Percentiles rank a stretch among this genome's conserved stretches.
Conservation (phyloP, 169 alveolate genomes). For the Eimeria acervulina region DNA sequence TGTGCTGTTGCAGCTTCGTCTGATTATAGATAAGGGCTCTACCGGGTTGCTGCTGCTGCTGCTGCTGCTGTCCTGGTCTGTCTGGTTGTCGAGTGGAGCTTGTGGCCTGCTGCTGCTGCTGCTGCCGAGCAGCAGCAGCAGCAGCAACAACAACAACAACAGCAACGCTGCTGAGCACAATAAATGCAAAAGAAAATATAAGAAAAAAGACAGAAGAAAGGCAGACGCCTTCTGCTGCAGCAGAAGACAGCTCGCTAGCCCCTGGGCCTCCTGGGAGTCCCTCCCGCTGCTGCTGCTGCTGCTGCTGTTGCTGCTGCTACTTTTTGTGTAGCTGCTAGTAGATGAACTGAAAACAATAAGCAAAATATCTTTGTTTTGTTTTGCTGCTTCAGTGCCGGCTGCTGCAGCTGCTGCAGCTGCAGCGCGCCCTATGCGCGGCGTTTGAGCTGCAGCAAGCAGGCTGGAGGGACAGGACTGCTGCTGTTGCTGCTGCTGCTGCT, state of each 20-base stretch:
- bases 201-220: neutral
- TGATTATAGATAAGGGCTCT: too few species aligned
- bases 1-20: neutral
- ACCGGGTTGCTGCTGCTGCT: too few species aligned
- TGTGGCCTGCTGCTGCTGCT: too few species aligned
- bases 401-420: conserved; percentile 6
- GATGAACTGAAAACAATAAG: neutral
- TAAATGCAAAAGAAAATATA: neutral
- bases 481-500: conserved; percentile 10
- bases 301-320: conserved; percentile 22
- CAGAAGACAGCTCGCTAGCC: conserved; percentile 47
- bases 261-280: conserved; percentile 14
- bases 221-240: neutral
- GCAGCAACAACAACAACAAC: conserved; percentile 1
- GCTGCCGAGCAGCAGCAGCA: neutral
- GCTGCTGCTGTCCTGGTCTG: neutral
- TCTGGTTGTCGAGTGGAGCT: too few species aligned
- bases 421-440: neutral
- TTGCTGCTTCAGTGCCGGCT: neutral
- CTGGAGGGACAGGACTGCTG: too few species aligned
- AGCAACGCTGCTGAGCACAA: neutral
- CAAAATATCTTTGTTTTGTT: neutral
- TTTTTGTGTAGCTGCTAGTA: neutral
- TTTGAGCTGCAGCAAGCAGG: conserved; percentile 2
- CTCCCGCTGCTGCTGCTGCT: conserved; percentile 53